Base-by-base conservation (phyloP, 352 stramenopile genomes). In the Phytophthora tubulina region DNA sequence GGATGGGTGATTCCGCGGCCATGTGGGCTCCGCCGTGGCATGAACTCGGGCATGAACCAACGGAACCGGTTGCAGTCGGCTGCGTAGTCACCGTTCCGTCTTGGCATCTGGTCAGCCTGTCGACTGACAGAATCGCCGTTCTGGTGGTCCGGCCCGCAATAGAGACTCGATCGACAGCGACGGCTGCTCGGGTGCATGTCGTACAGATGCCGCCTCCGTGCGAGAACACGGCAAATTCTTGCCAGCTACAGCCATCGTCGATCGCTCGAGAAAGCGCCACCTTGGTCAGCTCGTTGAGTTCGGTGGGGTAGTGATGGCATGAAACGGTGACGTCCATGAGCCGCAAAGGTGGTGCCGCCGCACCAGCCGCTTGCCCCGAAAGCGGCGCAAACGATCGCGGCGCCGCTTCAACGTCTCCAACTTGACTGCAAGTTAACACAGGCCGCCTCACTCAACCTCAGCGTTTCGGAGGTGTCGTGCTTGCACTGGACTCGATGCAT, bases 291-390 rank as follows among this genome's bases (percentile, higher is more conserved):
- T 27, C 21, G 2, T 45, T 45, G 39, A 21, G 44, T n/a, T 32
- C 10, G 45, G 10, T 17, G 45, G 11, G 13, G 39, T 41, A 4
- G 27, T 30, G 13, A 13, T 11, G 21, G 9, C 35, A 17, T 32
- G 53, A 31, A 66, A 49, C 35, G 36, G 57, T 1, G 41, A 45
- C 27, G 38, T 10, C 36, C 60, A 67, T 60, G 55, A 27, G 44
- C 35, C 62, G 44, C 45, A 64, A 62, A 70, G 35, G 54, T 15
- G 49, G 49, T 70, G 63, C 45, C 35, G 15, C 4, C 27, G 42
- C 55, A 21, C 39, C 64, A 67, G 64, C 64, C 52, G 64, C 44
- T 72, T 13, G 14, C 50, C 51, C 55, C 39, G 49, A 72, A 72
- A 52, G 21, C 38, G 30, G n/a, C 39, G 17, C 15, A 44, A 46